These are phyloP conservation scores for Blastomyces emzantsi DNA, from an alignment of 2,329 filamentous ascomycete genomes.

Conservation along the genomic window DNA sequence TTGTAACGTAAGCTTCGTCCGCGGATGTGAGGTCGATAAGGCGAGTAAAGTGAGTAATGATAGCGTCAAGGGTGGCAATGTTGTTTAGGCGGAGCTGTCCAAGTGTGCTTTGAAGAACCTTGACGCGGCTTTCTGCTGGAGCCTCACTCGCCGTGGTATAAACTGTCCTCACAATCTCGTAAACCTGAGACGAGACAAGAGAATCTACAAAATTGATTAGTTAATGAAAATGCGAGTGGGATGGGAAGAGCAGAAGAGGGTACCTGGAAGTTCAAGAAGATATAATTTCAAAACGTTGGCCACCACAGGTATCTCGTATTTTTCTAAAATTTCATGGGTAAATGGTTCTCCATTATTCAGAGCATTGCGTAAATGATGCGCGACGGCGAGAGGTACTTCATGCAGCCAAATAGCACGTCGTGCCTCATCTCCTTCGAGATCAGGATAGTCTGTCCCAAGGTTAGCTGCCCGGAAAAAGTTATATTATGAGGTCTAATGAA, in stretches of 20 bases:
- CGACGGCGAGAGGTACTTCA: slow-evolving; percentile 76
- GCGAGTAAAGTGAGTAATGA: slow-evolving; percentile 96
- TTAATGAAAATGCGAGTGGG: not conserved
- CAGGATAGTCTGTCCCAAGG: slow-evolving; percentile 61
- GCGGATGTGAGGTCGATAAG: slow-evolving; percentile 95
- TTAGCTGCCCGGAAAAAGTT: slow-evolving; percentile 5
- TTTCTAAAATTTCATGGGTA: slow-evolving; percentile 64
- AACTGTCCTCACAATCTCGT: slow-evolving; percentile 97
- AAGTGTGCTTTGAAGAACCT: slow-evolving; percentile 89
- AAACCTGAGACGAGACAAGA: slow-evolving; percentile 95
- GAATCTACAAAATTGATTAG: slow-evolving; percentile 57
- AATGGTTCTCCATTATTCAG: slow-evolving; percentile 84
- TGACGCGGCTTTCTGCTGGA: slow-evolving; percentile 68
- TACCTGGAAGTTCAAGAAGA: slow-evolving; percentile 86
- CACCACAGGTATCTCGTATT: slow-evolving; percentile 90
- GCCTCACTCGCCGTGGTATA: slow-evolving; percentile 73
- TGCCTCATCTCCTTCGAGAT: slow-evolving; percentile 92
- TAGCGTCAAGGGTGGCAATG: slow-evolving; percentile 95
- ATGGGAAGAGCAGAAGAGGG: slow-evolving; percentile 24
- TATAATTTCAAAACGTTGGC: slow-evolving; percentile 91
- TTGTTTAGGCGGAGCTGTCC: slow-evolving; percentile 92
- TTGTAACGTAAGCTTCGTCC: slow-evolving; percentile 71
- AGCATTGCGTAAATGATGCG: slow-evolving; percentile 70
- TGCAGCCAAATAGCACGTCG: slow-evolving; percentile 88
- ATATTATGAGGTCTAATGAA: slow-evolving; percentile 5